Base-by-base conservation (phyloP, 768 basidiomycete species). In the Boletus tylopilopsis region DNA sequence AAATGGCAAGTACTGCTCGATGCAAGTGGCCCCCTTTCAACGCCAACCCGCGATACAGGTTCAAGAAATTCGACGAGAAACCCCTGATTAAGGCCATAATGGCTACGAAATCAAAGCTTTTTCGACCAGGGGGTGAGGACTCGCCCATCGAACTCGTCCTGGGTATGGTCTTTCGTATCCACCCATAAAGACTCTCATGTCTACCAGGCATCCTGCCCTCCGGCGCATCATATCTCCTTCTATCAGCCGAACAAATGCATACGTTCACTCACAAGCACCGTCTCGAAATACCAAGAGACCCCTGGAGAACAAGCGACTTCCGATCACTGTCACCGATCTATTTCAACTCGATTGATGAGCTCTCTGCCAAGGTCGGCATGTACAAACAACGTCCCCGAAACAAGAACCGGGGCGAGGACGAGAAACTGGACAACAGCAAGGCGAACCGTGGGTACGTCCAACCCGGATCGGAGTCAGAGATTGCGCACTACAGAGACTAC, bases 271-370 rank as follows among this genome's bases (percentile, higher is more conserved):
- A 12, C 38, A 55, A 29, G 27, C 48, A 67, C 16, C 52, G 47
- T 5, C 54, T 60, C n/a, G 25, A 2, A 3, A 23, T 47, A 21
- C 60, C 54, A 33, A 61, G 59, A 25, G 45, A 38, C 0, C 36
- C 57, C 0, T 54, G 60, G 51, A 37, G 6, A 6, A 50, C 64
- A 5, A 46, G 44, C 5, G 56, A 70, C 9, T 78, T 76, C 47
- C 65, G 71, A 23, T 79, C 77, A 0, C 54, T 80, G 8, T 80
- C 79, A 0, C 78, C 78, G 1, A 76, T 80, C 29, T 59, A 66
- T 36, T 80, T 80, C 44, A 15, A 42, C 40, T 57, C 53, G 7
- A 18, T 16, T 5, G 42, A 62, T 0, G 70, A 71, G 16, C 59
- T 80, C 10, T 41, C 55, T 1, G 68, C 66, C 34, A 79, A 75